Conservation (phyloP, 1,139 yeast species). For the Schwanniomyces etchellsii region DNA sequence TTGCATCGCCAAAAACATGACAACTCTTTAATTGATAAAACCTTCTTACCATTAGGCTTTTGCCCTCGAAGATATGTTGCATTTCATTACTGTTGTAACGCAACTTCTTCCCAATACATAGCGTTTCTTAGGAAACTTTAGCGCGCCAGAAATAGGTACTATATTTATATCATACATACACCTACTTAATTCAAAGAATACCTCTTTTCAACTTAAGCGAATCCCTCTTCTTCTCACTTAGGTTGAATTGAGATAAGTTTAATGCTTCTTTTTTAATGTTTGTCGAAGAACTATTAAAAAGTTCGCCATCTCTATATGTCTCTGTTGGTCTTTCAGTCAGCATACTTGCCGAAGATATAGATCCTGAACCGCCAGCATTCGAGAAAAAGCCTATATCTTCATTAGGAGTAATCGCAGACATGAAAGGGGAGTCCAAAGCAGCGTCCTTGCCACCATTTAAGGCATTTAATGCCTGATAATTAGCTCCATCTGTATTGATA, state of each 20-base stretch:
- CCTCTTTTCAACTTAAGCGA: conserved; percentile 45
- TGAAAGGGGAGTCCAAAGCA: conserved; percentile 39
- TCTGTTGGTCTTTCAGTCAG: conserved; percentile 3
- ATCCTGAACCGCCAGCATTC: conserved; percentile 8
- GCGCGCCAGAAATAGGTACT: no score
- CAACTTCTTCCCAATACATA: no score
- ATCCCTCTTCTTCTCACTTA: conserved; percentile 45
- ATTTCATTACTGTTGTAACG: no score
- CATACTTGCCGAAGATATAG: conserved; percentile 4
- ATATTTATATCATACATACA: no score
- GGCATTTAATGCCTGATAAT: conserved; percentile 22
- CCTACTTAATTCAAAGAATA: conserved; percentile 29
- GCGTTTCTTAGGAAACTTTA: no score
- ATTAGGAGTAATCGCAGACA: conserved; percentile 36
- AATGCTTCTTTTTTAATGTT: conserved; percentile 13
- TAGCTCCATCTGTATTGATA: conserved; percentile 36
- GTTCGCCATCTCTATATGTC: conserved; percentile 4
- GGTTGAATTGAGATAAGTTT: conserved; percentile 25
- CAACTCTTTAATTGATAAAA: no score
- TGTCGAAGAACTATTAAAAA: conserved; percentile 5
- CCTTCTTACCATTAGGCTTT: no score
- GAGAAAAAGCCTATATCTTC: conserved; percentile 30
- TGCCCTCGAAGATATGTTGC: no score
- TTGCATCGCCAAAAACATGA: no score
- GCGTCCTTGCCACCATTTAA: conserved; percentile 15